A percentile compares a stretch with the other conserved stretches of the same genome.
Evolutionary conservation across 2,329 filamentous ascomycete species (phyloP).

Genomic region (Penicillium palitans): DNA sequence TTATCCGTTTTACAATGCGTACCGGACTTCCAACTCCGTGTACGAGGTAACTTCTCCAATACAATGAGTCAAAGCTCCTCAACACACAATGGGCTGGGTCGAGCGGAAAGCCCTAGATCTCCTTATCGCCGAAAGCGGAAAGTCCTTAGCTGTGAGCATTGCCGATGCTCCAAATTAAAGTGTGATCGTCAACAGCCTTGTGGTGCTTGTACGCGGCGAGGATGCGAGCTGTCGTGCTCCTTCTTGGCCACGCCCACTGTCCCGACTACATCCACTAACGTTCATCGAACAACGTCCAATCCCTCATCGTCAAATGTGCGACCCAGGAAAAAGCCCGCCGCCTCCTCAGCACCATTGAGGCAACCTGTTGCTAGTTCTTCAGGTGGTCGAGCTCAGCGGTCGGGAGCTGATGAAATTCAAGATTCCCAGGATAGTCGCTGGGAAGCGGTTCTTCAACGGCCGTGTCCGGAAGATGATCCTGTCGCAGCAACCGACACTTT

Average conservation of each 20-base stretch:
- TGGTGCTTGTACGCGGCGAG: background rate
- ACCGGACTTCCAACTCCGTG: background rate
- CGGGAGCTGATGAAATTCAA: background rate
- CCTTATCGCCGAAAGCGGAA: background rate
- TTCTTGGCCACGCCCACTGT: background rate
- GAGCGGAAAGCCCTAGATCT: background rate
- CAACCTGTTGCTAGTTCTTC: background rate
- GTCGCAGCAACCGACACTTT: background rate
- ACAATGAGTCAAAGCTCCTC: background rate
- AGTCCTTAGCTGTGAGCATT: background rate
- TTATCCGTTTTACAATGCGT: background rate
- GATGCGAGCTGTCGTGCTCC: background rate
- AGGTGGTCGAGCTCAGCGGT: background rate
- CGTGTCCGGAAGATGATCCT: background rate
- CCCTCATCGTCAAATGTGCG: background rate
- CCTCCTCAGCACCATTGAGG: background rate
- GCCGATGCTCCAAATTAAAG: background rate
- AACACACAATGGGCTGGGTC: background rate
- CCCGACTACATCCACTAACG: background rate
- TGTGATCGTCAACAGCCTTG: background rate
- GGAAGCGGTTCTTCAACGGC: constrained; percentile 9
- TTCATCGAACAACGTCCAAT: background rate
- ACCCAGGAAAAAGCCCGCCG: background rate
- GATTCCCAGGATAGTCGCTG: background rate
- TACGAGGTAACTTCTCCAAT: background rate